Base-by-base conservation (phyloP, 768 basidiomycete species). In the Xerocomus spinulosus region DNA sequence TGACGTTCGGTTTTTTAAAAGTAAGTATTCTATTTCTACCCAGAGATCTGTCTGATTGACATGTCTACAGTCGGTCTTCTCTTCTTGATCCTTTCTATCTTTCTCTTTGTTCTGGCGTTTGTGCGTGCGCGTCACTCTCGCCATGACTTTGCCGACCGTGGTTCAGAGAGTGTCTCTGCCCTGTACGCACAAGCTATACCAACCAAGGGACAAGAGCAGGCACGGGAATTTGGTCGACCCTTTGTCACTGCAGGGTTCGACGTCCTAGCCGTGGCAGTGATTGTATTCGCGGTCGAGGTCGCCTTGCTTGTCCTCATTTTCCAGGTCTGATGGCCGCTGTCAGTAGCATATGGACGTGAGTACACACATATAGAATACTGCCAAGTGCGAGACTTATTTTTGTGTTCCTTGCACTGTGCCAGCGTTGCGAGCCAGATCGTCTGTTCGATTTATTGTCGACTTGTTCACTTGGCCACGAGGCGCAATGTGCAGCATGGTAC, bases 191-290 rank as follows among this genome's bases (percentile, higher is more conserved):
- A 54, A 8, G 76, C 77, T 5, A 68, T 80, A 5, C 70, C 73
- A 43, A 84, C 83, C 2, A 72, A 75, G 24, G 85, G 84, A 0
- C 81, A 84, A 56, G 76, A 82, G 48, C 71, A 73, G 25, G 74
- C 72, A 38, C 75, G 84, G 1, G 71, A 84, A 8, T 88, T 82
- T 58, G 91, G 90, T 0, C 73, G 85, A 12, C 86, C 87, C 2
- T 92, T 92, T 60, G 63, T 83, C 15, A 89, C 89, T 0, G 85
- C 88, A 6, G 91, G 91, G n/a, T 78, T 83, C 75, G 79, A 83
- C 45, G 78, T 88, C 20, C 12, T 62, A 1, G 69, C 74, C 12
- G 78, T 91, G 7, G 73, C 82, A 0, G 56, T 70, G 13, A 69
- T 87, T 2, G 86, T 90, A 0, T 75, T 78, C 2, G 69, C 69